These are phyloP conservation scores for Hypomontagnella submonticulosa DNA, from an alignment of 495 filamentous ascomycete genomes.

Conservation along the genomic window DNA sequence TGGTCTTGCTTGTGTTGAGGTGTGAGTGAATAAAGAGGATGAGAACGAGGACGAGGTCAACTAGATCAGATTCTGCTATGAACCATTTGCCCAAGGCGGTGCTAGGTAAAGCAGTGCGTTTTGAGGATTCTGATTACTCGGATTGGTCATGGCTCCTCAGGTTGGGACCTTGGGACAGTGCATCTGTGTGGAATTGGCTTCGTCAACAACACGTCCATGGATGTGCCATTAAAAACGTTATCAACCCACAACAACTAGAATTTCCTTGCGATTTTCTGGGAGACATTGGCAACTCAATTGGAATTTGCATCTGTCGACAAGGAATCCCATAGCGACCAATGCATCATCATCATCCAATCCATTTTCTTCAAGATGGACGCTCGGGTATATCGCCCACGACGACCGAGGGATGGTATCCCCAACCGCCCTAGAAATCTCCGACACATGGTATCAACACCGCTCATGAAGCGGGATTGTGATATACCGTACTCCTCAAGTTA, in stretches of 20 bases:
- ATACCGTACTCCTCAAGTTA: background rate
- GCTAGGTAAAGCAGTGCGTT: background rate
- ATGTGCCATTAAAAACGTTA: background rate
- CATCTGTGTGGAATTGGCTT: background rate
- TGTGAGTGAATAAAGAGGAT: slow-evolving; percentile 2
- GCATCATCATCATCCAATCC: slow-evolving; percentile 17
- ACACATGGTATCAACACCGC: slow-evolving; percentile 36
- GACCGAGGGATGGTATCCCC: background rate
- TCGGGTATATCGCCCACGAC: background rate
- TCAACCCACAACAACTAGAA: background rate
- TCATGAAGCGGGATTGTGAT: slow-evolving; percentile 7
- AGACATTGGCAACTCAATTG: slow-evolving; percentile 5
- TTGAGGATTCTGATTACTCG: background rate
- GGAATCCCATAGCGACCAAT: slow-evolving; percentile 4
- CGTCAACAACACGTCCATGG: too few relatives aligned
- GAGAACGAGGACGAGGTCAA: slow-evolving; percentile 2
- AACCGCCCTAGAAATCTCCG: slow-evolving; percentile 8
- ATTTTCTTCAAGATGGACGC: slow-evolving; percentile 28
- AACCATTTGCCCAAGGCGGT: background rate
- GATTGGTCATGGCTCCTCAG: background rate
- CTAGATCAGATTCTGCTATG: background rate
- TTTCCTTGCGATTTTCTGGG: background rate
- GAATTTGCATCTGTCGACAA: slow-evolving; percentile 2
- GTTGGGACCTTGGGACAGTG: background rate
- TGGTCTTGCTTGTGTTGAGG: background rate